Evolutionary conservation across 2,329 filamentous ascomycete genomes (phyloP).

Genomic region (Coniochaeta prunicola): DNA sequence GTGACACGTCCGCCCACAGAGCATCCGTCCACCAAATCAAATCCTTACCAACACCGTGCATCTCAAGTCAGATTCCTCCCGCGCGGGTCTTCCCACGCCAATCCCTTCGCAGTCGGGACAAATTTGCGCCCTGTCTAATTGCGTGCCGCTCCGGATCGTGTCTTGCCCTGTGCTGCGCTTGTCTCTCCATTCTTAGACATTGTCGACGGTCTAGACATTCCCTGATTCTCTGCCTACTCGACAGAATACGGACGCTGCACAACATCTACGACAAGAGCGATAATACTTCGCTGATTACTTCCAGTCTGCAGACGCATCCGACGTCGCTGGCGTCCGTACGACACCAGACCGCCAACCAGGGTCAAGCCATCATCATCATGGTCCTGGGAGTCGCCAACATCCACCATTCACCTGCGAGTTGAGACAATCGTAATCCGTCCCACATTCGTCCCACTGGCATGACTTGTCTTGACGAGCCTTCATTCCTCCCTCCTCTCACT

Average conservation of each 20-base stretch:
- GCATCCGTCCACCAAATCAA: not conserved
- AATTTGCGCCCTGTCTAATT: not conserved
- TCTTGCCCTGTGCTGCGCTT: not conserved
- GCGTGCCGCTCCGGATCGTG: not conserved
- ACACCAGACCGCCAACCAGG: not conserved
- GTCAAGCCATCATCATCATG: constrained; percentile 1
- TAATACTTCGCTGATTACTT: not conserved
- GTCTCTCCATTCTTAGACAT: constrained; percentile 1
- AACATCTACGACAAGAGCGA: not conserved
- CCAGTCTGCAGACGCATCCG: not conserved
- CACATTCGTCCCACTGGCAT: constrained; percentile 14
- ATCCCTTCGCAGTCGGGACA: not conserved
- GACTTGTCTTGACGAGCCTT: constrained; percentile 14
- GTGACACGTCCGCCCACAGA: not conserved
- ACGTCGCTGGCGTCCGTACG: not conserved
- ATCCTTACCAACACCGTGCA: not conserved
- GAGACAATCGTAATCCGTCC: constrained; percentile 4
- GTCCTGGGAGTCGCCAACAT: not conserved
- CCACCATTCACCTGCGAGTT: constrained; percentile 7
- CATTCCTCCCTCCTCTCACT: constrained; percentile 11
- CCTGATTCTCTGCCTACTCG: not conserved
- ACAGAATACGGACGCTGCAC: not conserved
- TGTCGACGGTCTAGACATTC: not conserved
- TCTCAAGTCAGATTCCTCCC: not conserved
- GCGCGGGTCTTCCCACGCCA: not conserved